phyloP scores from a whole-genome alignment of 2,329 filamentous ascomycete species.

The Aureobasidium sp. region DNA sequence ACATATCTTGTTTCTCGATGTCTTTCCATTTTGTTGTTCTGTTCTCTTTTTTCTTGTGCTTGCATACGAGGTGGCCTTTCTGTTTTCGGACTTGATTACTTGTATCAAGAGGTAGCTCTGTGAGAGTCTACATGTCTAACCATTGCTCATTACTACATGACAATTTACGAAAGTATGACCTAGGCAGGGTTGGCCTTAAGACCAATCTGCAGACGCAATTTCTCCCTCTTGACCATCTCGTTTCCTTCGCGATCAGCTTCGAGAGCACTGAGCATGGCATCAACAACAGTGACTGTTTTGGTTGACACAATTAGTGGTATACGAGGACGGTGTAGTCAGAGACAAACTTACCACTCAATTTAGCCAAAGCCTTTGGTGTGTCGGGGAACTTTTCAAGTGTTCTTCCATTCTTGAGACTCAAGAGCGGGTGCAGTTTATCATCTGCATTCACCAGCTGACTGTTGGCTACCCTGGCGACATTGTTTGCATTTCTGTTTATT shows the following conservation, averaged over 20 bases:
- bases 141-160: background rate
- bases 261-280: conserved; percentile 22
- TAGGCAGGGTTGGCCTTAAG: conserved; percentile 23
- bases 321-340: background rate
- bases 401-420: conserved; percentile 23
- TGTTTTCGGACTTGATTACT: background rate
- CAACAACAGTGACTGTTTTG: conserved; percentile 19
- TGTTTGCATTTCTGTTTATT: conserved; percentile 21
- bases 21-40: background rate
- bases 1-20: background rate
- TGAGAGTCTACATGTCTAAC: background rate
- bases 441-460: conserved; percentile 21
- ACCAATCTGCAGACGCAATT: conserved; percentile 23
- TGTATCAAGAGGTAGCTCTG: background rate
- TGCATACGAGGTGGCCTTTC: background rate
- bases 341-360: conserved; percentile 20
- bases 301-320: background rate
- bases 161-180: background rate
- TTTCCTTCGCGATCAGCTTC: conserved; percentile 23
- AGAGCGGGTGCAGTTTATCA: conserved; percentile 21
- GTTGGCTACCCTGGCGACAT: conserved; percentile 25
- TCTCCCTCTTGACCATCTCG: conserved; percentile 22
- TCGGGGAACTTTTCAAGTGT: conserved; percentile 24
- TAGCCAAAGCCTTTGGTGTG: conserved; percentile 22
- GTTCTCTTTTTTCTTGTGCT: background rate